Base-by-base conservation (phyloP, 176 grass and related monocot species). In the Phoenix roebelenii region DNA sequence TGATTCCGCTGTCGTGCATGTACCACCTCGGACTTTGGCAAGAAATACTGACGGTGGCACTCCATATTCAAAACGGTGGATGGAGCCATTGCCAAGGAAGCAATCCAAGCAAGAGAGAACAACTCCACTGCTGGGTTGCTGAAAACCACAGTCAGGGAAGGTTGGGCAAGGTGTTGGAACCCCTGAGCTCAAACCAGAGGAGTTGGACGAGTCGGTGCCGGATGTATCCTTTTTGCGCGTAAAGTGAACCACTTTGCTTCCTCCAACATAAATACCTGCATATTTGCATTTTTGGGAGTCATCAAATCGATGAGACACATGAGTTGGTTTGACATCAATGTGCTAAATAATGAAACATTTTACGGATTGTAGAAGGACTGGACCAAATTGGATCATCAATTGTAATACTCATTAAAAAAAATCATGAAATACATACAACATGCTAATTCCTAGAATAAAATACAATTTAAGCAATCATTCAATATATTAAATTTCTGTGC, bases 81-180 rank as follows among this genome's bases (percentile, higher is more conserved):
- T 81, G 30, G 87, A 85, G 55, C 93, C 93, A 18, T 75, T 85
- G 51, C 80, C 72, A 18, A 98, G 87, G 58, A 98, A 98, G 77
- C 93, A 98, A 59, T 91, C 83, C 57, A 98, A 72, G 52, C 93
- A 89, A 16, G 84, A 79, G 24, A 98, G 93, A 12, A 89, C 67
- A 15, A 98, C 93, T 0, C 79, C 81, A n/a, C 84, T 98, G 28
- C 80, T 49, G 17, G 84, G 64, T 56, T 79, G 84, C 57, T 92
- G 93, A 56, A 92, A 98, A 17, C 93, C 93, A 55, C 93, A 98
- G 35, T 98, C 93, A n/a, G 93, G 93, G 76, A 98, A 98, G 55
- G 74, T 92, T 60, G 67, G 79, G 67, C 88, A 98, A 52, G 76
- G 64, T 9, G 73, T 65, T 55, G 93, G 71, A 83, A 51, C 26